Base-by-base conservation (phyloP, 139 green algal species). In the Microglena sp. region DNA sequence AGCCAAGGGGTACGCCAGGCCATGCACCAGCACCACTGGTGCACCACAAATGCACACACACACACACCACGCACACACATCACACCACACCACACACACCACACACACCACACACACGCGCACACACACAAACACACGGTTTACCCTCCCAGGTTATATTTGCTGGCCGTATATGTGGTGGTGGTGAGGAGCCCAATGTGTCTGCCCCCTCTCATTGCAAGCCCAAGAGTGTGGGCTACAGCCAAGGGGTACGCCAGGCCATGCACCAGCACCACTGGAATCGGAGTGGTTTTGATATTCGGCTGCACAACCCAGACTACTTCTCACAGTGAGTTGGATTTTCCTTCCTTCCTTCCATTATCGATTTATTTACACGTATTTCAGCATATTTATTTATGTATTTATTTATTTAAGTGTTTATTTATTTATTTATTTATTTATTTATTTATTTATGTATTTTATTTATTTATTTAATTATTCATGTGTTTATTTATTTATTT, bases 191-290 rank as follows among this genome's bases (percentile, higher is more conserved):
- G 28, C 28, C 45, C 28, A 24, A 31, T 22, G 45, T n/a, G n/a
- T n/a, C n/a, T n/a, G n/a, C n/a, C n/a, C n/a, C n/a, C n/a, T n/a
- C n/a, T n/a, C n/a, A 63, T 35, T 70, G 64, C 64, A n/a, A 33
- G 2, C 45, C 45, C 21, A 59, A 60, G 30, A 71, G 28, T 30
- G 8, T 28, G 28, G 66, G 66, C 3, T 71, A 71, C 36, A 71
- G 66, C 55, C 55, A 65, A 43, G 66, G 66, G 31, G 66, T 71
- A 43, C 31, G 66, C 2, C 66, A 71, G 40, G 32, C 27, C 33
- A 36, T 73, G 29, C 66, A 73, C 44, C 60, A 70, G 31, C 66
- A 73, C 32, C 66, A 73, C 55, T 68, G 60, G 60, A 73, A 78
- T 66, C 65, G 71, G 0, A 73, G 54, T 1, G 71, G 64, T 33